Evolutionary conservation across 139 green algal species (phyloP), one percentile per base, ranked within the genome.

Genomic region (Tetradesmus obliquus): DNA sequence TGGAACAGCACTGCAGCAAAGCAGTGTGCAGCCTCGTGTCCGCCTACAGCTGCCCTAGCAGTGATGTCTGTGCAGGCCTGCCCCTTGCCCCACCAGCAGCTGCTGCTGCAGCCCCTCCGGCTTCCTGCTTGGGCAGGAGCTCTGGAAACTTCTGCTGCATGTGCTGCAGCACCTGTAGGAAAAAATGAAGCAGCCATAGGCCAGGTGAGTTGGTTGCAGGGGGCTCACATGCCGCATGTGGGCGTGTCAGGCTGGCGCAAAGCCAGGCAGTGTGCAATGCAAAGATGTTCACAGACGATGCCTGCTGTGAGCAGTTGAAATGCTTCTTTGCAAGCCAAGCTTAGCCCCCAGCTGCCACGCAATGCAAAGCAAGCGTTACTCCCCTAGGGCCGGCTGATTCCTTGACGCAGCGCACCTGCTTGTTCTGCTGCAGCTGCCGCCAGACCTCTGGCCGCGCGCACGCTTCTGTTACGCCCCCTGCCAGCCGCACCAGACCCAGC

Each of bases 371-470:
- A 45, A 45, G 32, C 32, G 0, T 45, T 45, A 45, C 32, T 45
- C 32, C 32, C 32, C 32, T 45, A 0, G 32, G 32, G 32, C 32
- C 32, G 32, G 32, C 32, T 45, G 32, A 45, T 45, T 17, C 5
- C 2, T 6, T n/a, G 15, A 24, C n/a, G 15, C 17, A 22, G 62
- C 10, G 0, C 17, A 76, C 66, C 66, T 76, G 66, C 2, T 76
- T 76, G 17, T 76, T 76, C 24, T 91, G 55, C 79, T 90, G 79
- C 76, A 91, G 55, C 76, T 66, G 76, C 10, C 71, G 45, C 88
- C 88, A 91, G 13, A 32, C 22, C 0, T 82, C 55, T 10, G 53
- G 6, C 22, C 55, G 54, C 55, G 62, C 66, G 57, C 76, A 91
- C 15, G 55, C 53, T 1, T 86, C 88, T 9, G 84, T 55, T n/a